Evolutionary conservation across 2,329 filamentous ascomycete genomes (phyloP).

Genomic region (Neofusicoccum sp.): DNA sequence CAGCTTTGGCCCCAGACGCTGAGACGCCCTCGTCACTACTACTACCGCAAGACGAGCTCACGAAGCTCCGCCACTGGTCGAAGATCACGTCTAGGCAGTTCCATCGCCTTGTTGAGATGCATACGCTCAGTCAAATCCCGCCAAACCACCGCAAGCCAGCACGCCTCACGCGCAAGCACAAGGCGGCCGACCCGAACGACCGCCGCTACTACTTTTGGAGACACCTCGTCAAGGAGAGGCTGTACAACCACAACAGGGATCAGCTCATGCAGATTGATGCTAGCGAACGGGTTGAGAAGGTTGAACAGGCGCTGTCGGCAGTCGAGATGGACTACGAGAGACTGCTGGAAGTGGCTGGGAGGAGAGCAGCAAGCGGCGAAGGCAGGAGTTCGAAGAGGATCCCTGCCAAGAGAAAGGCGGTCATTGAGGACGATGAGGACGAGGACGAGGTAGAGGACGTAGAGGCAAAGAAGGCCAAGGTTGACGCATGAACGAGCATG

Average conservation of each 20-base stretch:
- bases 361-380: conserved; percentile 30
- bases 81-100: conserved; percentile 83
- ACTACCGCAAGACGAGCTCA: conserved; percentile 58
- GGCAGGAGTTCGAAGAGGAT: conserved; percentile 27
- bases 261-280: conserved; percentile 69
- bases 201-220: conserved; percentile 72
- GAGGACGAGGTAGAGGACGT: conserved; percentile 37
- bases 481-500: not conserved
- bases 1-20: conserved; percentile 57
- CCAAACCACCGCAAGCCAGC: conserved; percentile 50
- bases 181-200: conserved; percentile 59
- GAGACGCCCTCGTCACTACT: conserved; percentile 59
- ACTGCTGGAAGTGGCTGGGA: conserved; percentile 56
- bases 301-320: conserved; percentile 68
- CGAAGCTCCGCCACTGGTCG: conserved; percentile 56
- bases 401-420: conserved; percentile 37
- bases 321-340: conserved; percentile 75
- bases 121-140: conserved; percentile 63
- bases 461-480: conserved; percentile 8
- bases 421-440: conserved; percentile 43
- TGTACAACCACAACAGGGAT: conserved; percentile 76
- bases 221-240: conserved; percentile 72
- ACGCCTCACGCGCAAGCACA: conserved; percentile 48
- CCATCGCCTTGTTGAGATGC: conserved; percentile 73
- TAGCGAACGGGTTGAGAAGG: conserved; percentile 69